A percentile compares a stretch with the other conserved stretches of the same genome.
Conservation (phyloP, 495 filamentous ascomycete species). For the Melanomma pulvis-pyrius region DNA sequence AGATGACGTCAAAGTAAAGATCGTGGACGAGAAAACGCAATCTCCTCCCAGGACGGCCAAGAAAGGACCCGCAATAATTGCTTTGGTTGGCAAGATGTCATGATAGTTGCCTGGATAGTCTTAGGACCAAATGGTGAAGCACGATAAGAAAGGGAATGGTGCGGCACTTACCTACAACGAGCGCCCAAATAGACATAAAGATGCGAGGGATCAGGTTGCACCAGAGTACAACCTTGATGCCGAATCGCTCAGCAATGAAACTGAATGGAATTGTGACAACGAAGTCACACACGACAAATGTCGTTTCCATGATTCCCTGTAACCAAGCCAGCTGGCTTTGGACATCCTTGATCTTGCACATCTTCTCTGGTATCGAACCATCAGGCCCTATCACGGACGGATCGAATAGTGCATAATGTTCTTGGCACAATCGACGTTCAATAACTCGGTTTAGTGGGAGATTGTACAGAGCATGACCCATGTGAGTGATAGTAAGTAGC, state of each 20-base stretch:
- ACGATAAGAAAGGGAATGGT: not conserved
- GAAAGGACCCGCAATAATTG: constrained; percentile 34
- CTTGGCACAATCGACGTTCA: constrained; percentile 52
- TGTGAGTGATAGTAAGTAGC: constrained; percentile 48
- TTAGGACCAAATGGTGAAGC: not conserved
- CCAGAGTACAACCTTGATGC: constrained; percentile 29
- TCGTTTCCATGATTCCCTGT: constrained; percentile 44
- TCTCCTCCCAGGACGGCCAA: constrained; percentile 32
- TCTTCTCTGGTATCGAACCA: constrained; percentile 48
- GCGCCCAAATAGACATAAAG: constrained; percentile 32
- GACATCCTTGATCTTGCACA: constrained; percentile 53
- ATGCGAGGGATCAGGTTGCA: constrained; percentile 26
- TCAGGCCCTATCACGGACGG: constrained; percentile 43
- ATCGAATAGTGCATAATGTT: constrained; percentile 49
- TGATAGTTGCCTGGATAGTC: constrained; percentile 25
- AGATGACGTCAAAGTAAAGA: constrained; percentile 24
- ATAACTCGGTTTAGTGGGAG: constrained; percentile 54
- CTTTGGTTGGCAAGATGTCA: constrained; percentile 29
- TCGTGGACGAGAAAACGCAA: constrained; percentile 37
- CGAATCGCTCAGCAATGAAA: constrained; percentile 31
- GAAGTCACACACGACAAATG: constrained; percentile 34
- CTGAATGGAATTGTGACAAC: constrained; percentile 38
- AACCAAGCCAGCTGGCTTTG: constrained; percentile 52
- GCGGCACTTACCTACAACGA: constrained; percentile 31
- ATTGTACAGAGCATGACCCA: constrained; percentile 51